These are phyloP conservation scores for Pythium folliculosum DNA, from an alignment of 352 stramenopile genomes.

Conservation along the genomic window DNA sequence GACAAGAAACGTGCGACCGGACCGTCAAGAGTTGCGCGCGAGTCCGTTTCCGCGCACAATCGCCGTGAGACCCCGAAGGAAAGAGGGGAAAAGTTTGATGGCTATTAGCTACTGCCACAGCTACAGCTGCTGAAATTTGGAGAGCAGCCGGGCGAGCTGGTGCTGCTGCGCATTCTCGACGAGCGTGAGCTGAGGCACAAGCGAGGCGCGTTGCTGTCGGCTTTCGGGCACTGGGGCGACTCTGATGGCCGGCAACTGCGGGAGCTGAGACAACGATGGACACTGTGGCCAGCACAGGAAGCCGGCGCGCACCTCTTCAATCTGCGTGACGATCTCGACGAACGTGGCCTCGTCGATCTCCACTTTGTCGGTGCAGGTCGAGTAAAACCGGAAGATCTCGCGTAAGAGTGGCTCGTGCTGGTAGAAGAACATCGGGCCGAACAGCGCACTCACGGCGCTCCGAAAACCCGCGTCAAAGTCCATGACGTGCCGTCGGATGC, in stretches of 20 bases:
- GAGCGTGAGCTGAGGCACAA: conserved; percentile 23
- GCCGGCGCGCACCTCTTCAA: conserved; percentile 48
- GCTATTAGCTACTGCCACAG: no score
- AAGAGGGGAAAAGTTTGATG: no score
- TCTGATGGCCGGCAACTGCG: neutral
- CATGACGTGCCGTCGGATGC: conserved; percentile 53
- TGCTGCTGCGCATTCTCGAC: conserved; percentile 52
- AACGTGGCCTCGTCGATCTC: conserved; percentile 51
- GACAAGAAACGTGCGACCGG: neutral
- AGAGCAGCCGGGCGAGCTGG: conserved; percentile 44
- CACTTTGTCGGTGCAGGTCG: conserved; percentile 24
- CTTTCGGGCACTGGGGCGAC: neutral
- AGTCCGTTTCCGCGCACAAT: no score
- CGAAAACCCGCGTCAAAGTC: conserved; percentile 56
- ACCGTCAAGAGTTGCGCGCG: neutral
- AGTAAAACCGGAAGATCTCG: conserved; percentile 42
- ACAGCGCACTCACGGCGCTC: conserved; percentile 49
- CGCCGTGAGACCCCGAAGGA: no score
- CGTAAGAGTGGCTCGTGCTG: conserved; percentile 49
- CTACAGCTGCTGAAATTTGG: conserved; percentile 3
- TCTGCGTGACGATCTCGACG: conserved; percentile 61
- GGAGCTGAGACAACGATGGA: conserved; percentile 19
- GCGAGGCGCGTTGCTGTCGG: neutral
- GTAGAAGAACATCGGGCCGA: conserved; percentile 54
- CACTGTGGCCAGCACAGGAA: conserved; percentile 58